Conservation (phyloP, 2,329 filamentous ascomycete genomes). For the Hymenoscyphus infarciens region DNA sequence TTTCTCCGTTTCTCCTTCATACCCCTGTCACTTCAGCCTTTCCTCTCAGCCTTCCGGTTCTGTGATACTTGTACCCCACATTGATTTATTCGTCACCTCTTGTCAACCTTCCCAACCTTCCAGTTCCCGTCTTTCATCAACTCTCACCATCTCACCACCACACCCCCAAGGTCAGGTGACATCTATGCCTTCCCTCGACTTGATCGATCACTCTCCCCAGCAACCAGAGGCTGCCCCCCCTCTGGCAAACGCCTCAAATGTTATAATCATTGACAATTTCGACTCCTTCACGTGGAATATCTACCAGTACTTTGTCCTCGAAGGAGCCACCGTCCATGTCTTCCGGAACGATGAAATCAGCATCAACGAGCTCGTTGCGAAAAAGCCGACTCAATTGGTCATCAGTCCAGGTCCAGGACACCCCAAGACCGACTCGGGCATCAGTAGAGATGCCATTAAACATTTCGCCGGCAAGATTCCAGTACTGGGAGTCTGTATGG, state of each 20-base stretch:
- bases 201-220: constrained; percentile 82
- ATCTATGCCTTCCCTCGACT: constrained; percentile 42
- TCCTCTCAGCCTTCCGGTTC: constrained; percentile 6
- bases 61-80: background rate
- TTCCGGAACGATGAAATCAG: constrained; percentile 90
- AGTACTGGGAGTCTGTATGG: constrained; percentile 97
- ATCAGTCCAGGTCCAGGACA: constrained; percentile 95
- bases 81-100: background rate
- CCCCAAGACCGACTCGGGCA: constrained; percentile 83
- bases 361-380: constrained; percentile 75
- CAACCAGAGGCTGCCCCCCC: constrained; percentile 72
- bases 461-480: constrained; percentile 94
- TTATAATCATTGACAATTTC: constrained; percentile 97
- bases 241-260: constrained; percentile 77
- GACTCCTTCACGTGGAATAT: constrained; percentile 99
- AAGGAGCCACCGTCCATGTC: constrained; percentile 86
- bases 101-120: background rate
- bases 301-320: constrained; percentile 96
- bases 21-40: constrained; percentile 4
- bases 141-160: no score
- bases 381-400: constrained; percentile 88
- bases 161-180: no score
- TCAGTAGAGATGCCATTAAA: constrained; percentile 87
- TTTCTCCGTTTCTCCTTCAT: background rate
- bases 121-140: constrained; percentile 3